A percentile compares a stretch with the other conserved stretches of the same genome.
Conservation (phyloP, 768 basidiomycete species). For the Boletus subcaerulescens region DNA sequence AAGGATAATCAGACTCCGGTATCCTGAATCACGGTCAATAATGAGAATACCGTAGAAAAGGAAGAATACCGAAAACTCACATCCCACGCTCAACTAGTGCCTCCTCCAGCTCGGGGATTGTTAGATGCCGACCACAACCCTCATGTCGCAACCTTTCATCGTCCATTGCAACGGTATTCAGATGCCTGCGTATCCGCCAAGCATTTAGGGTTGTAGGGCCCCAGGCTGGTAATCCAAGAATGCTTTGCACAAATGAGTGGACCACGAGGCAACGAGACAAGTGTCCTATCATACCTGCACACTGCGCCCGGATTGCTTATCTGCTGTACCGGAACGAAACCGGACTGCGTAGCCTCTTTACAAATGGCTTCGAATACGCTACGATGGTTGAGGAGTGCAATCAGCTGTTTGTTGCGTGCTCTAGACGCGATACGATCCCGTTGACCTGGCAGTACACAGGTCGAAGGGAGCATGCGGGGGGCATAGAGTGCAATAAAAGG, state of each 20-base stretch:
- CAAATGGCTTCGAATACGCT: conserved; percentile 35
- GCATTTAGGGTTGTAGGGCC: conserved; percentile 34
- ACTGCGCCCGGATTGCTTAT: conserved; percentile 37
- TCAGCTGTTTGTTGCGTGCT: conserved; percentile 45
- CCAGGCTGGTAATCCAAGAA: conserved; percentile 38
- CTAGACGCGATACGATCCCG: conserved; percentile 59
- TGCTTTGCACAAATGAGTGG: conserved; percentile 33
- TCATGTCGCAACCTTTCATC: conserved; percentile 61
- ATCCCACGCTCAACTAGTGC: conserved; percentile 76
- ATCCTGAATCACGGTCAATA: conserved; percentile 34
- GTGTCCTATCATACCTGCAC: conserved; percentile 50
- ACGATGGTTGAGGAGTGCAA: conserved; percentile 38
- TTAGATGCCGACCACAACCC: conserved; percentile 41
- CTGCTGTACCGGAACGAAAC: conserved; percentile 22
- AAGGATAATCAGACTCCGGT: conserved; percentile 31
- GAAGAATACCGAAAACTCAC: conserved; percentile 42
- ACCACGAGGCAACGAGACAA: background rate
- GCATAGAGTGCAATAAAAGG: conserved; percentile 83
- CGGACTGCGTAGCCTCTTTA: conserved; percentile 32
- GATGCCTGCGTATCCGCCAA: conserved; percentile 36
- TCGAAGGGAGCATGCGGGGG: conserved; percentile 83
- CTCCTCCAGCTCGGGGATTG: conserved; percentile 54
- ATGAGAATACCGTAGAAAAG: background rate
- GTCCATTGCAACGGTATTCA: conserved; percentile 49
- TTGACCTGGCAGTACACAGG: conserved; percentile 82